Evolutionary conservation across 352 stramenopile species (phyloP).

Genomic region (Phytophthora gonapodyides): DNA sequence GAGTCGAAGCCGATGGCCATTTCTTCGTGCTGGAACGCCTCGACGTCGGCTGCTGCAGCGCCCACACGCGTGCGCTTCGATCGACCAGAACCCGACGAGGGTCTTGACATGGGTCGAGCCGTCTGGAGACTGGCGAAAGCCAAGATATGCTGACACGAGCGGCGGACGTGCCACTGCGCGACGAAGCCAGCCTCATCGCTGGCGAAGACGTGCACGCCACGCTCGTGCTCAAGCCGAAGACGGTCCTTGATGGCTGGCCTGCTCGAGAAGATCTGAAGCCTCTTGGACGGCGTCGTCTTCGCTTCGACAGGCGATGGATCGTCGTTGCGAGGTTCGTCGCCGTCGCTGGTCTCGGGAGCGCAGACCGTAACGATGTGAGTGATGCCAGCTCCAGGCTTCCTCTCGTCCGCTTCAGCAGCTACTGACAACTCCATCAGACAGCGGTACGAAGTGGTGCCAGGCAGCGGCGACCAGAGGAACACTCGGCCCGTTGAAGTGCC

Average conservation of each 20-base stretch:
- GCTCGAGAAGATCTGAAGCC: constrained; percentile 23
- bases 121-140: constrained; percentile 6
- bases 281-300: constrained; percentile 12
- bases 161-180: constrained; percentile 42
- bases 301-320: neutral
- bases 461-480: constrained; percentile 48
- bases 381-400: constrained; percentile 6
- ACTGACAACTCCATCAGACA: constrained; percentile 27
- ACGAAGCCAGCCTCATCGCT: constrained; percentile 53
- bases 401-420: neutral
- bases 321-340: neutral
- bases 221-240: constrained; percentile 29
- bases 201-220: constrained; percentile 43
- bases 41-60: constrained; percentile 18
- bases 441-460: constrained; percentile 32
- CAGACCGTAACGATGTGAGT: constrained; percentile 25
- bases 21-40: constrained; percentile 59
- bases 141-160: neutral
- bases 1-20: constrained; percentile 59
- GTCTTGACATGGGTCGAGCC: constrained; percentile 12
- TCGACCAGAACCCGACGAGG: constrained; percentile 14
- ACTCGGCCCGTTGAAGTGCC: constrained; percentile 52
- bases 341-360: neutral
- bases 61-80: constrained; percentile 2
- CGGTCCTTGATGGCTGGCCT: constrained; percentile 37